phyloP scores from a whole-genome alignment of 306 rosid genomes.

The Casuarina cunninghamiana region DNA sequence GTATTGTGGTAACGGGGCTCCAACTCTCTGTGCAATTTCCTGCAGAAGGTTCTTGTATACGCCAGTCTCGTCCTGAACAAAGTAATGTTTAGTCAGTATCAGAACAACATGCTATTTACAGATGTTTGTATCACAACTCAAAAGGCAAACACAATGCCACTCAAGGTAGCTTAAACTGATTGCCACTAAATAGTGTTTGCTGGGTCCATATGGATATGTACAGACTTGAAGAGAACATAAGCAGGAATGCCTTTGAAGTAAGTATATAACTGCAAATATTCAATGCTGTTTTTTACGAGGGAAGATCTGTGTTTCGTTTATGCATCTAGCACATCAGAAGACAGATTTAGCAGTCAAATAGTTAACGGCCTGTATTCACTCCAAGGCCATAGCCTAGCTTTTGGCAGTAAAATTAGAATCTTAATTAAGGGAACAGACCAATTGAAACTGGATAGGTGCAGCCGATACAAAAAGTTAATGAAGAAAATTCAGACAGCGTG shows the following conservation, averaged over 20 bases:
- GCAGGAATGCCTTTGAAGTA: not conserved
- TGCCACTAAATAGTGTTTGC: not conserved
- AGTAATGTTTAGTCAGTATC: slow-evolving; percentile 27
- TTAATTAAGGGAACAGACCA: not conserved
- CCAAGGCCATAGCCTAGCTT: not conserved
- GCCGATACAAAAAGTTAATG: not conserved
- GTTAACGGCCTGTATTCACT: not conserved
- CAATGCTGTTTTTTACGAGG: not conserved
- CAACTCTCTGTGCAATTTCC: slow-evolving; percentile 98
- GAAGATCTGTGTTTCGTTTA: not conserved
- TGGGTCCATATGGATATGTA: not conserved
- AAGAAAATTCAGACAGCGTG: not conserved
- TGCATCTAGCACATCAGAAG: slow-evolving; percentile 5
- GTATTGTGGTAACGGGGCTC: slow-evolving; percentile 95
- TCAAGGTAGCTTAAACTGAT: not conserved
- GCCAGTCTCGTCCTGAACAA: slow-evolving; percentile 88
- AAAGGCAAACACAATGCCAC: not conserved
- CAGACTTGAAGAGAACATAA: not conserved
- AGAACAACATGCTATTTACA: slow-evolving; percentile 11
- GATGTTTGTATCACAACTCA: not conserved
- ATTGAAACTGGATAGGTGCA: not conserved
- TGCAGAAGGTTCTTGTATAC: slow-evolving; percentile 97
- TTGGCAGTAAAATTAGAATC: not conserved
- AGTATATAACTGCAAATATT: not conserved
- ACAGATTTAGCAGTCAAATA: not conserved